Percentiles rank a stretch among this genome's conserved stretches.
Evolutionary conservation across 306 rosid genomes (phyloP).

Genomic region (Prunus fruticosa): DNA sequence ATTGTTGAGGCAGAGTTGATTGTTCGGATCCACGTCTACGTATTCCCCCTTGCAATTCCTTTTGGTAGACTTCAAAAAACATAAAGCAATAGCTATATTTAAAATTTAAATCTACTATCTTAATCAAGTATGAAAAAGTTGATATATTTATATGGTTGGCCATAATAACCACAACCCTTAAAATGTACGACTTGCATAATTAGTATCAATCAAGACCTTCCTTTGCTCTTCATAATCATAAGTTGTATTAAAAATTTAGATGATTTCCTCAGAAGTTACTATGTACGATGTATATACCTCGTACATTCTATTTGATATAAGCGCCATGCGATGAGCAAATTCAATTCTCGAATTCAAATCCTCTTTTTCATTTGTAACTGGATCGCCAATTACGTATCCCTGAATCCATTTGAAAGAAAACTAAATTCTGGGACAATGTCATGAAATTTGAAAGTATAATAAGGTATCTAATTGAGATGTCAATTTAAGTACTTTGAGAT

Average conservation of each 20-base stretch:
- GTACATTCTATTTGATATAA: slow-evolving; percentile 11
- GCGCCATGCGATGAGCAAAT: slow-evolving; percentile 4
- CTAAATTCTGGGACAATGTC: neutral
- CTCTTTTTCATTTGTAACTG: neutral
- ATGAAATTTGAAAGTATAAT: neutral
- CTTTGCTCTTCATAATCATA: too few relatives aligned
- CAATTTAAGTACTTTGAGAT: slow-evolving; percentile 4
- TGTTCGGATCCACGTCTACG: slow-evolving; percentile 7
- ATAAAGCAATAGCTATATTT: too few relatives aligned
- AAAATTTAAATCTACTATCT: too few relatives aligned
- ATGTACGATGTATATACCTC: neutral
- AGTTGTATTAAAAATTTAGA: too few relatives aligned
- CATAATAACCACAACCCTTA: too few relatives aligned
- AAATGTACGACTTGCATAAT: too few relatives aligned
- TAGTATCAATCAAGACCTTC: too few relatives aligned
- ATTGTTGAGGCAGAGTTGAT: slow-evolving; percentile 1
- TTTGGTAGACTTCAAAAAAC: neutral
- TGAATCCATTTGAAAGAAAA: neutral
- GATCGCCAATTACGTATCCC: slow-evolving; percentile 13
- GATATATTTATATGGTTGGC: too few relatives aligned
- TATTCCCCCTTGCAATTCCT: slow-evolving; percentile 7
- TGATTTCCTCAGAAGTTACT: too few relatives aligned
- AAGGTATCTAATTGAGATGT: neutral
- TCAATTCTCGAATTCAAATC: neutral
- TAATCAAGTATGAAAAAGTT: neutral